phyloP scores from a whole-genome alignment of 2,329 filamentous ascomycete species.

The Sclerotinia nivalis region DNA sequence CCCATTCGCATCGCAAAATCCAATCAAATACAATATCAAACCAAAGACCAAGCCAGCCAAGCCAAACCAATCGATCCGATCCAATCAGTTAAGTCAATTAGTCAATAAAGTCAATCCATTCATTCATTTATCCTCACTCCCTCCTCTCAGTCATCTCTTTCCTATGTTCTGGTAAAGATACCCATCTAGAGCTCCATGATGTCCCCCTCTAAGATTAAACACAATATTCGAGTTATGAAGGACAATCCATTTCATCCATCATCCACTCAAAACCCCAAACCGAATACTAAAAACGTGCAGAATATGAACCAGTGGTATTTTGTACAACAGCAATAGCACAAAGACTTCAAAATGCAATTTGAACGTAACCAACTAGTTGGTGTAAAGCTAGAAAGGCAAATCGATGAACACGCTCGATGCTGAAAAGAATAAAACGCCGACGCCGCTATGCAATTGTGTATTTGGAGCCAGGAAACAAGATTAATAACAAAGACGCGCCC shows the following conservation, averaged over 20 bases:
- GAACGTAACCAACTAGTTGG: constrained; percentile 3
- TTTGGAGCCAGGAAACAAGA: constrained; percentile 13
- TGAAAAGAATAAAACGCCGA: constrained; percentile 22
- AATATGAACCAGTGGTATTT: constrained; percentile 20
- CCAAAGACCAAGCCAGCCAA: constrained; percentile 20
- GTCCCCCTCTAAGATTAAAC: constrained; percentile 8
- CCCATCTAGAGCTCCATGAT: constrained; percentile 11
- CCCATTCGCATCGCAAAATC: constrained; percentile 12
- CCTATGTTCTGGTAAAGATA: not conserved
- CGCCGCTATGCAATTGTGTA: constrained; percentile 26
- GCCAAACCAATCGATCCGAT: constrained; percentile 22
- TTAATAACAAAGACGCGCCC: constrained; percentile 19
- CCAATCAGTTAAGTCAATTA: constrained; percentile 24
- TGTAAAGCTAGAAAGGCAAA: constrained; percentile 9
- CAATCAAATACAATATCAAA: constrained; percentile 19
- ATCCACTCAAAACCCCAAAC: constrained; percentile 3
- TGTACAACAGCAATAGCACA: constrained; percentile 20
- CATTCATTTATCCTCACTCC: constrained; percentile 18
- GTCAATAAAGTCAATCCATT: constrained; percentile 23
- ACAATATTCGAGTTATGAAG: constrained; percentile 1
- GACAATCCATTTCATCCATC: not conserved
- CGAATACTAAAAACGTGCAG: constrained; percentile 1
- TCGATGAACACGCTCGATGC: constrained; percentile 15
- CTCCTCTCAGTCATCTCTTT: not conserved
- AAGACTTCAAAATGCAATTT: constrained; percentile 16